Evolutionary conservation across 139 green algal species (phyloP).

Genomic region (Microglena sp.): DNA sequence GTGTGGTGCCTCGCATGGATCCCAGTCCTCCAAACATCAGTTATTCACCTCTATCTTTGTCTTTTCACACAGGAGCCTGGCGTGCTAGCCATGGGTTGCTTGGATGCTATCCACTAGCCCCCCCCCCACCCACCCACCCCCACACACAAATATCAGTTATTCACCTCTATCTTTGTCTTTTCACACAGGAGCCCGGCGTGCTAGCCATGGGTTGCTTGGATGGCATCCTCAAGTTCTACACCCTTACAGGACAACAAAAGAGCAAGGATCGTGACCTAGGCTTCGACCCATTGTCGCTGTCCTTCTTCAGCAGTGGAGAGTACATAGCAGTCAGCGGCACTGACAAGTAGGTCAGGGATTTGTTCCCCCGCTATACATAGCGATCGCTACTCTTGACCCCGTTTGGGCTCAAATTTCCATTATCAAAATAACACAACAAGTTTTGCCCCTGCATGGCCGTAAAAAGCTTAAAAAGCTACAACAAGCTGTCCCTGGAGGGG

Average conservation of each 20-base stretch:
- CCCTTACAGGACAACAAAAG: constrained; percentile 47
- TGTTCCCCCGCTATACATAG: too few species aligned
- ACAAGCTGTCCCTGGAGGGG: too few species aligned
- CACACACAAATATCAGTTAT: background rate
- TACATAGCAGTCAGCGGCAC: constrained; percentile 56
- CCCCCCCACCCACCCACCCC: background rate
- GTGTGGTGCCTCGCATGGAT: too few species aligned
- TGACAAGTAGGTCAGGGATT: constrained; percentile 47
- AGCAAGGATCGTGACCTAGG: constrained; percentile 45
- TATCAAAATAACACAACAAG: too few species aligned
- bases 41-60: background rate
- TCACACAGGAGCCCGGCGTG: constrained; percentile 27
- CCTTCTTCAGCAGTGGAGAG: constrained; percentile 50
- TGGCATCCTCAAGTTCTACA: constrained; percentile 60
- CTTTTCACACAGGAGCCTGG: constrained; percentile 22
- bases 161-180: background rate
- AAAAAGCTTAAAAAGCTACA: background rate
- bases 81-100: constrained; percentile 54
- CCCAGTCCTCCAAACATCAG: background rate
- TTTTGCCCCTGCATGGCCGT: background rate
- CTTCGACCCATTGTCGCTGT: constrained; percentile 48
- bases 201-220: constrained; percentile 66
- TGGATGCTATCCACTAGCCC: constrained; percentile 30
- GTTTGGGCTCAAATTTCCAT: too few species aligned
- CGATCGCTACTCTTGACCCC: too few species aligned